Evolutionary conservation across 208 protist genomes (phyloP), one percentile per base, ranked within the genome.

Genomic region (Leishmania guyanensis): DNA sequence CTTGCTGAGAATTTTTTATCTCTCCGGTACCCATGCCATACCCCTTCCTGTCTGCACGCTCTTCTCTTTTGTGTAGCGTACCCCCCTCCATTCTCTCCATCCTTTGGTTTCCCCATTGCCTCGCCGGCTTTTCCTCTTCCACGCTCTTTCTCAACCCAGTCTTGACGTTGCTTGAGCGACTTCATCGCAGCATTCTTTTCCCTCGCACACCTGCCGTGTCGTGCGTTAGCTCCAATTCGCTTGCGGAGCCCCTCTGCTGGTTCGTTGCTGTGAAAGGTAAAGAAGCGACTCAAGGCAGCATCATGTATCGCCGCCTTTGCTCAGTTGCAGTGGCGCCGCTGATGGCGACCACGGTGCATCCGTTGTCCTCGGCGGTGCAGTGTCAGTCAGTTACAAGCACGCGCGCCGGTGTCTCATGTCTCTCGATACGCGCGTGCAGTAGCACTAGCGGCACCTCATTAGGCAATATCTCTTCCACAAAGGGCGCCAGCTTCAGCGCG

Each of bases 241-340:
- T 54, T n/a, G 43, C 20, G 10, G 46, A 73, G 22, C 3, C 51
- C 26, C 17, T 48, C 69, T 46, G 26, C 8, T 54, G 39, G 5
- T 33, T n/a, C 2, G 29, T 26, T 1, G 26, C 46, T 29, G 39
- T 5, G 46, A 48, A 50, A 71, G 69, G 12, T n/a, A 73, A 17
- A 43, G 29, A 54, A 54, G 39, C 14, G 4, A 50, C 46, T 20
- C 33, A 54, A 9, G 6, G 33, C 12, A 53, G 39, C 29, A 9
- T 12, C 56, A 77, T 77, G 79, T 58, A 78, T 68, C 79, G 79
- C n/a, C 79, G 73, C 43, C 46, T 83, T 68, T 66, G 10, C 50
- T 54, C 51, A 22, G 5, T 17, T 33, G 22, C 48, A 54, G 16
- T 14, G 48, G 12, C 79, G 53, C 50, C 39, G 43, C 2, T 56